phyloP scores from a whole-genome alignment of 345 rosid species.

The Rhizophora mangle region DNA sequence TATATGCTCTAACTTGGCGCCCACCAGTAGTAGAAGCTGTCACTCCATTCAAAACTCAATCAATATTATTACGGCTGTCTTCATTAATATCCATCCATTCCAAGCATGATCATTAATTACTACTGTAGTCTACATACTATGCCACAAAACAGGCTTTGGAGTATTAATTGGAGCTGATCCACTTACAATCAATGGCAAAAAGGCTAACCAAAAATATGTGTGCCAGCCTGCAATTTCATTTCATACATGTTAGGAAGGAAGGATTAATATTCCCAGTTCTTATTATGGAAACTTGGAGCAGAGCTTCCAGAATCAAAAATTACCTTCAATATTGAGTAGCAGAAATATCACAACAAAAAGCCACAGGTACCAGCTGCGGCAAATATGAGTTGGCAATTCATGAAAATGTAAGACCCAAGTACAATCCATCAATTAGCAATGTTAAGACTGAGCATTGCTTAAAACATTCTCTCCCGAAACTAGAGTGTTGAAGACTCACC shows the following conservation, averaged over 20 bases:
- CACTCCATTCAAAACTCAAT: background rate
- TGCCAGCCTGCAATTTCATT: slow-evolving; percentile 68
- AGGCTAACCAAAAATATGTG: slow-evolving; percentile 76
- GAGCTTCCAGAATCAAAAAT: background rate
- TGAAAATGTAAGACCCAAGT: background rate
- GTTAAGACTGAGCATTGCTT: too few species aligned
- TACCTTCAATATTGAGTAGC: slow-evolving; percentile 73
- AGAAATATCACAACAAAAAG: slow-evolving; percentile 72
- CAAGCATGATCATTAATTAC: too few species aligned
- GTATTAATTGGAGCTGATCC: background rate
- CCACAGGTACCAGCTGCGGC: slow-evolving; percentile 80
- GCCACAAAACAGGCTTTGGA: too few species aligned
- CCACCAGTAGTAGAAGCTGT: slow-evolving; percentile 78
- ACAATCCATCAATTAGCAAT: too few species aligned
- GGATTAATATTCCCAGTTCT: background rate
- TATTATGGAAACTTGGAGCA: too few species aligned
- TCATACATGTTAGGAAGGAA: background rate
- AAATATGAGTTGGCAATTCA: slow-evolving; percentile 9
- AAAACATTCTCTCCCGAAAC: too few species aligned
- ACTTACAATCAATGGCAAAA: slow-evolving; percentile 80
- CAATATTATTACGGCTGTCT: background rate
- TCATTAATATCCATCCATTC: background rate
- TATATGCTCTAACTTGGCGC: slow-evolving; percentile 70
- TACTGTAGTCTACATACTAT: too few species aligned
- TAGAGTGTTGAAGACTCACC: slow-evolving; percentile 34